Evolutionary conservation across 345 rosid species (phyloP), one percentile per base, ranked within the genome.

Genomic region (Pseudoturritis turrita): DNA sequence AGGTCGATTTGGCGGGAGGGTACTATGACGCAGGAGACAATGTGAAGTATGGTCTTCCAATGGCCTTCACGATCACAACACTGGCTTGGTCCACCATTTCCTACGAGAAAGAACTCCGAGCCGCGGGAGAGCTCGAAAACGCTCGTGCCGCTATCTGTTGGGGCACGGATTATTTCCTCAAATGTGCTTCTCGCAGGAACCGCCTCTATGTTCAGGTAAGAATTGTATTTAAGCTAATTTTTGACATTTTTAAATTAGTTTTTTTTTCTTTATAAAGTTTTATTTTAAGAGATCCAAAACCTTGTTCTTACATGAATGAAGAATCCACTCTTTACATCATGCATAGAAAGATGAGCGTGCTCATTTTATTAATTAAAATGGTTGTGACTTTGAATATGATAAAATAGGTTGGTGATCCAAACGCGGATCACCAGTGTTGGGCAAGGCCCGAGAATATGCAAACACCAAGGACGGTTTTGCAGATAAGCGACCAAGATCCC

Each of bases 11-110:
- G 23, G 77, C 65, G 0, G 97, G 98, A 40, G 98, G 98, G 56
- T 91, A 89, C 68, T 94, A 94, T 68, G 97, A 94, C 73, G 96
- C 96, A 3, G 95, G 98, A 33, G 95, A 91, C 82, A 91, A 94
- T 51, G 90, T 94, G 36, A 89, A 94, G 71, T 94, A 82, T 13
- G 96, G 97, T 26, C 62, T 94, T 7, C 99, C 97, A 3, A 83
- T 91, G 97, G 99, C 99, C 2, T 95, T 89, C 65, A 94, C 96
- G 2, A 50, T 91, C 46, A 89, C 97, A 21, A 94, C 97, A 0
- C 50, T 94, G 4, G 79, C 99, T 1, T 88, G 95, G 99, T 75
- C 87, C n/a, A 83, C 90, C 15, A 44, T 88, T 10, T 37, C 61
- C 47, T 94, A 87, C 36, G 65, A 65, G 10, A 41, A 66, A 23